phyloP scores from a whole-genome alignment of 805 yeast species.

The Brettanomyces bruxellensis region DNA sequence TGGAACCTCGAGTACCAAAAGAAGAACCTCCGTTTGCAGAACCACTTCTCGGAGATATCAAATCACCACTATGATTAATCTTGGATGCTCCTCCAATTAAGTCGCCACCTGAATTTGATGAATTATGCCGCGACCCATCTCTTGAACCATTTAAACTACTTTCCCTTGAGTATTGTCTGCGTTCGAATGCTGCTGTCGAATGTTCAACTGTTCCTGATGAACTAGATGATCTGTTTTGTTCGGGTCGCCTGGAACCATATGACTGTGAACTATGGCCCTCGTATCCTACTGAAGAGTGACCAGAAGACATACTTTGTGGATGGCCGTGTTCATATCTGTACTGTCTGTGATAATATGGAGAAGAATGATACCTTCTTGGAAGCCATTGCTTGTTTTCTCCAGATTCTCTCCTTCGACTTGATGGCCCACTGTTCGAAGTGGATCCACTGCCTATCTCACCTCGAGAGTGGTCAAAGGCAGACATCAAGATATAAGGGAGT shows the following conservation, averaged over 20 bases:
- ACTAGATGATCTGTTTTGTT: too few relatives aligned
- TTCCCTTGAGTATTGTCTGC: not conserved
- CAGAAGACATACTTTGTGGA: conserved; percentile 1
- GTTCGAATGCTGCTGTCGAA: too few relatives aligned
- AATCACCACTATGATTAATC: not conserved
- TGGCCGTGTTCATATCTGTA: conserved; percentile 6
- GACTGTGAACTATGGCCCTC: not conserved
- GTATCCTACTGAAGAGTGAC: not conserved
- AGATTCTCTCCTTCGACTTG: too few relatives aligned
- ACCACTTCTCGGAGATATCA: not conserved
- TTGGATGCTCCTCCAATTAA: not conserved
- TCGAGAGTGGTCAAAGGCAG: too few relatives aligned
- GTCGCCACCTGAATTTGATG: not conserved
- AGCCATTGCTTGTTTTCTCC: too few relatives aligned
- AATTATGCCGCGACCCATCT: not conserved
- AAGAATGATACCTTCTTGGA: conserved; percentile 13
- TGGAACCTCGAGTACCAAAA: not conserved
- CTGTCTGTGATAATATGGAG: conserved; percentile 6
- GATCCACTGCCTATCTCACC: conserved; percentile 10
- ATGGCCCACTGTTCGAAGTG: not conserved
- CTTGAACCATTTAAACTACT: not conserved
- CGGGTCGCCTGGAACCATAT: too few relatives aligned
- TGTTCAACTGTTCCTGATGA: too few relatives aligned
- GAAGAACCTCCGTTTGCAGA: not conserved
- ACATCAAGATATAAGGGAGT: too few relatives aligned